Percentiles rank a stretch among this genome's conserved stretches.
Conservation (phyloP, 148 eudicot genomes). For the Rhododendron simsii region DNA sequence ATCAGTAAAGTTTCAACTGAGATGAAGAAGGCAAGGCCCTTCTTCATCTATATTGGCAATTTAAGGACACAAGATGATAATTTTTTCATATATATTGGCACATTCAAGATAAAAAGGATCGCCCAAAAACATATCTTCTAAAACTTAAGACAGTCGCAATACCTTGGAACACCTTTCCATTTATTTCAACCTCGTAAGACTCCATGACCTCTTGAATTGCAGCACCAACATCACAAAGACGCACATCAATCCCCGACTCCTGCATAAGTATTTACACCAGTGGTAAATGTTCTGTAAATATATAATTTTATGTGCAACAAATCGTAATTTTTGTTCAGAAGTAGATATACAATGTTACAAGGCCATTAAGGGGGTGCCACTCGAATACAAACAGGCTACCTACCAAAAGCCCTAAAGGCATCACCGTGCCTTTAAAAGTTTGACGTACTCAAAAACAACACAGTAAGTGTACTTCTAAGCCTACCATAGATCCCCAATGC, state of each 20-base stretch:
- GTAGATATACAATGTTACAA: background rate
- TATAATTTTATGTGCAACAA: background rate
- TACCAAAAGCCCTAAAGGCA: background rate
- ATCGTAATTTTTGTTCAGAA: background rate
- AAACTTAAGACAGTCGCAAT: constrained; percentile 7
- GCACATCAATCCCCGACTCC: constrained; percentile 98
- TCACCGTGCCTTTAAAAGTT: background rate
- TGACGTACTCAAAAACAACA: background rate
- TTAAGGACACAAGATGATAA: background rate
- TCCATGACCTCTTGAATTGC: constrained; percentile 99
- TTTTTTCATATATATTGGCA: too few species aligned
- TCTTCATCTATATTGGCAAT: too few species aligned
- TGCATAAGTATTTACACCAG: constrained; percentile 12
- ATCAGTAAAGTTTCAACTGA: too few species aligned
- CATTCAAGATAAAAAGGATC: background rate
- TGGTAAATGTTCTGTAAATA: background rate
- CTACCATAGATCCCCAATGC: background rate
- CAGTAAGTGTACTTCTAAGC: background rate
- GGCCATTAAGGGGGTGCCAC: background rate
- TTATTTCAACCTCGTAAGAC: constrained; percentile 96
- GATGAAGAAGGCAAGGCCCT: too few species aligned
- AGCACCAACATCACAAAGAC: constrained; percentile 97
- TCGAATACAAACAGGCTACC: background rate
- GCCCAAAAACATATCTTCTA: background rate
- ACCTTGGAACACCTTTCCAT: constrained; percentile 95